Evolutionary conservation across 2,329 filamentous ascomycete genomes (phyloP), one percentile per base, ranked within the genome.

Genomic region (Didymosphaeria variabile): DNA sequence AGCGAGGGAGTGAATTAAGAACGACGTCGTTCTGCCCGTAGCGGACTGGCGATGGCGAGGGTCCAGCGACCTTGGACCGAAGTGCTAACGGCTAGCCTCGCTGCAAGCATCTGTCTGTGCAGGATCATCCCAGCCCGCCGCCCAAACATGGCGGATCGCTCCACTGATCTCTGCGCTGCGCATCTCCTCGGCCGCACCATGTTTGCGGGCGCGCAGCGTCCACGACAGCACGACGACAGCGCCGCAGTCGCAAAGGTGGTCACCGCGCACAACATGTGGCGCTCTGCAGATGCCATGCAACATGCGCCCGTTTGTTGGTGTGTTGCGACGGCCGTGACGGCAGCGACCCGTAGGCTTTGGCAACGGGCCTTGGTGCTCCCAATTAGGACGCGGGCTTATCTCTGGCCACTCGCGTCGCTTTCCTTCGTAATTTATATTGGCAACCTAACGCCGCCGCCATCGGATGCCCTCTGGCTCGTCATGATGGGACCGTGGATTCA

Each of bases 331-430:
- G 46, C 42, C n/a, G 59, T 52, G 57, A 49, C 57, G 58, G 60
- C 52, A 55, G 47, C 53, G 60, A 57, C 59, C 50, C 36, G 42
- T 31, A 52, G 26, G 21, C 31, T 45, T 17, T 44, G 34, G 57
- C 50, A 60, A 56, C 58, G 58, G 58, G 58, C 32, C 42, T 32
- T 21, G 34, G 15, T 26, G 40, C 29, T 13, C 60, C 47, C 31
- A 23, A 56, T 59, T 12, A 10, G 56, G 47, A 50, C 23, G 62
- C 51, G 36, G 13, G 32, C 58, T 72, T 75, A 73, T 74, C 72
- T 68, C 63, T 67, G 59, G 50, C 72, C 72, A 74, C 72, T 73
- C 56, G 59, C 55, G 31, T 3, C 29, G 31, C 42, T n/a, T 5
- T 13, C 23, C 45, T 59, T 53, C 7, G 55, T 63, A 60, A 67